Conservation (phyloP, 768 basidiomycete species). For the Multifurca ochricompacta region DNA sequence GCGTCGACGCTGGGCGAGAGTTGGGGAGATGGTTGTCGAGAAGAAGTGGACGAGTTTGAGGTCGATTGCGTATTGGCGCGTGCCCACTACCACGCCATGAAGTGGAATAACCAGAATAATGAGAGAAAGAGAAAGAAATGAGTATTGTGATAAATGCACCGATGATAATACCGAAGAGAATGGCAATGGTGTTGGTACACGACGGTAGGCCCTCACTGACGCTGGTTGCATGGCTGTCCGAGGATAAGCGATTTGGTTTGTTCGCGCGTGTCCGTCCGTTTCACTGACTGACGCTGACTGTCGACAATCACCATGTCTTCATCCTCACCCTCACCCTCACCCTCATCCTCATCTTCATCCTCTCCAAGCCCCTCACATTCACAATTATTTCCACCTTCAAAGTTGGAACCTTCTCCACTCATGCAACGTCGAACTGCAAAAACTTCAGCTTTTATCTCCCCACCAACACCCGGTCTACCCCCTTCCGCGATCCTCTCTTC, state of each 20-base stretch:
- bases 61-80: conserved; percentile 38
- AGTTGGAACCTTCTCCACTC: conserved; percentile 9
- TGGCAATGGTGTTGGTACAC: conserved; percentile 46
- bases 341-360: conserved; percentile 6
- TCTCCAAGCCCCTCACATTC: conserved; percentile 7
- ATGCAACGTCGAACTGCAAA: conserved; percentile 58
- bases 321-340: conserved; percentile 5
- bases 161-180: conserved; percentile 53
- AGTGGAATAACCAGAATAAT: conserved; percentile 27
- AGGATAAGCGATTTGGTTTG: conserved; percentile 1
- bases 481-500: conserved; percentile 39
- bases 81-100: conserved; percentile 46
- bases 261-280: not conserved
- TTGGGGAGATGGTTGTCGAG: conserved; percentile 67
- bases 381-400: conserved; percentile 6
- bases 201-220: not conserved
- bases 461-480: conserved; percentile 31
- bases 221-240: conserved; percentile 5
- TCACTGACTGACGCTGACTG: not conserved
- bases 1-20: conserved; percentile 73
- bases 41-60: conserved; percentile 40
- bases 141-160: conserved; percentile 43
- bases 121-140: not conserved
- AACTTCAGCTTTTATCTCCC: conserved; percentile 50
- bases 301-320: not conserved